phyloP scores from a whole-genome alignment of 192 early-diverging fungal species.

The Coemansia biformis region DNA sequence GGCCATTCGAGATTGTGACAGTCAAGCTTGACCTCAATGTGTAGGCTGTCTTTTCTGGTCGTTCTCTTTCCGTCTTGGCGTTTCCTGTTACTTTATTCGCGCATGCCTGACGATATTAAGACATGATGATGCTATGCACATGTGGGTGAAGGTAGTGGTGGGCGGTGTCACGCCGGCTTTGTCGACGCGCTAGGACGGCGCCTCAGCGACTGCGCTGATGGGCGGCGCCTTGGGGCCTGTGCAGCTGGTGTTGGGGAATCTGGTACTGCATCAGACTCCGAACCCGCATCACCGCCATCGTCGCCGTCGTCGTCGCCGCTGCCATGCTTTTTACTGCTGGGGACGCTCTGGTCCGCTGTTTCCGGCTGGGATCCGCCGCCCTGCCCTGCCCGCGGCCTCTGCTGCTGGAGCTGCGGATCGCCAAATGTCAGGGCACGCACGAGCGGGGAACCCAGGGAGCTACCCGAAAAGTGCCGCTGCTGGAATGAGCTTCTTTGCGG shows the following conservation, averaged over 20 bases:
- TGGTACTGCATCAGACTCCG: background rate
- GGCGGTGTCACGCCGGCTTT: no score
- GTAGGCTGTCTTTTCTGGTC: constrained; percentile 1
- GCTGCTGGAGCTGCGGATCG: constrained; percentile 4
- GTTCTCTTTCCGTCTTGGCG: background rate
- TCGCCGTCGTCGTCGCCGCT: background rate
- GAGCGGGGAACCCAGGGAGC: background rate
- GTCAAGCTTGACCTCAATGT: constrained; percentile 7
- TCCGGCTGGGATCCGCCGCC: background rate
- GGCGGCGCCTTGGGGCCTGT: background rate
- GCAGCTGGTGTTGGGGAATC: background rate
- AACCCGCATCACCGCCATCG: background rate
- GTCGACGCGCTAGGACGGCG: background rate
- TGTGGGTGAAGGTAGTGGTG: background rate
- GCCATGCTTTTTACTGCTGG: no score
- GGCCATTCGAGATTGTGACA: constrained; percentile 38
- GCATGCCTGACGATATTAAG: no score
- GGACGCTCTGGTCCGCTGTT: constrained; percentile 10
- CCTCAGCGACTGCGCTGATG: background rate
- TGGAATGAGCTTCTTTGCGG: background rate
- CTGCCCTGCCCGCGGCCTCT: no score
- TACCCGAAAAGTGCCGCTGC: background rate
- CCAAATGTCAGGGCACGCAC: constrained; percentile 2
- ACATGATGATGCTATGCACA: no score
- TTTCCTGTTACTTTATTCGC: no score